These are phyloP conservation scores for Starmerella asiatica DNA, from an alignment of 805 yeast genomes.

Conservation along the genomic window DNA sequence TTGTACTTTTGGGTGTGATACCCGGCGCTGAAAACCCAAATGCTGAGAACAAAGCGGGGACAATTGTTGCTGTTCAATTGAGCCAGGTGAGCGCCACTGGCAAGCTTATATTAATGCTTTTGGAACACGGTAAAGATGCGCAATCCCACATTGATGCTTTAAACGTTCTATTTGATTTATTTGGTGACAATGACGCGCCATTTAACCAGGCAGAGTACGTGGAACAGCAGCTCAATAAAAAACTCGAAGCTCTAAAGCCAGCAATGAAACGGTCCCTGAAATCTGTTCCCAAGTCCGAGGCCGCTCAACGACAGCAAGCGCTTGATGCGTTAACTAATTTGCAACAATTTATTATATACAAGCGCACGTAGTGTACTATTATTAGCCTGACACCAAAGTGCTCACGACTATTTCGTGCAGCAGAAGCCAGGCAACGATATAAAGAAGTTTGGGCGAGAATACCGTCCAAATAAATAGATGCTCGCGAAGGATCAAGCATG, in stretches of 20 bases:
- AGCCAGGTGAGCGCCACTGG: slow-evolving; percentile 3
- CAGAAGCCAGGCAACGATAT: slow-evolving; percentile 57
- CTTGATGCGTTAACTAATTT: slow-evolving; percentile 57
- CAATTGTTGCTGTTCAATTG: slow-evolving; percentile 1
- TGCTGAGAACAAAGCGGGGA: neutral
- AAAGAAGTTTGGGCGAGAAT: slow-evolving; percentile 82
- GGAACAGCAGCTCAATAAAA: slow-evolving; percentile 33
- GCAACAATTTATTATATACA: slow-evolving; percentile 66
- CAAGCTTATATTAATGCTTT: slow-evolving; percentile 8
- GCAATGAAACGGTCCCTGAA: slow-evolving; percentile 43
- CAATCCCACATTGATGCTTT: slow-evolving; percentile 45
- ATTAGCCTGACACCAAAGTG: neutral
- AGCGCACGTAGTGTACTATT: no score
- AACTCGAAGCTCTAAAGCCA: slow-evolving; percentile 34
- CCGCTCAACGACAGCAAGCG: slow-evolving; percentile 45
- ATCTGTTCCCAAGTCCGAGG: slow-evolving; percentile 51
- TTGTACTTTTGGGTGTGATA: slow-evolving; percentile 3
- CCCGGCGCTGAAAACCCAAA: neutral
- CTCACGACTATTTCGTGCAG: slow-evolving; percentile 23
- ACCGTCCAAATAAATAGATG: slow-evolving; percentile 97
- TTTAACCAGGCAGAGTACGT: slow-evolving; percentile 54
- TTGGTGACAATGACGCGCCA: slow-evolving; percentile 53
- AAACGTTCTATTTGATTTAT: slow-evolving; percentile 61
- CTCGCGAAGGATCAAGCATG: slow-evolving; percentile 63
- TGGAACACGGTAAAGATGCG: slow-evolving; percentile 20